phyloP scores from a whole-genome alignment of 1,284 basidiomycete genomes.

The Gymnopus androsaceus region DNA sequence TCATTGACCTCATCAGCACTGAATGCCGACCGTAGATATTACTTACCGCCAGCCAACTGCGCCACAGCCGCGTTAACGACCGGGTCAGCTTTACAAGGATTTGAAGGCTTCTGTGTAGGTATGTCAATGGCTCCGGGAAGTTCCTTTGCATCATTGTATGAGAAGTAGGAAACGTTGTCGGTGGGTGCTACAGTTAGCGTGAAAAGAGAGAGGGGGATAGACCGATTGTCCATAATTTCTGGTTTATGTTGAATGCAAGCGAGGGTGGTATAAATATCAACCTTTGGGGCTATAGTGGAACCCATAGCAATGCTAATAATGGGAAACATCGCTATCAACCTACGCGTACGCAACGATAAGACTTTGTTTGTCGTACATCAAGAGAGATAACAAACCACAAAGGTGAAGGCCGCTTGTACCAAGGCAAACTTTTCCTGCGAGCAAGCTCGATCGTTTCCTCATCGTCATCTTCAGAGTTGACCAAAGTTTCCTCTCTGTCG shows the following conservation, averaged over 20 bases:
- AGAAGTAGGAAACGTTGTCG: neutral
- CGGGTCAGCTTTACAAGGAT: constrained; percentile 68
- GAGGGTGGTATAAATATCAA: constrained; percentile 63
- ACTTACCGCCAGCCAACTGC: constrained; percentile 64
- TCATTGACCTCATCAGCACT: neutral
- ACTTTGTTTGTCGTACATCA: neutral
- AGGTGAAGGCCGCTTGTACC: constrained; percentile 71
- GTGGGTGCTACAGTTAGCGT: neutral
- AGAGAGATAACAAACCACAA: constrained; percentile 57
- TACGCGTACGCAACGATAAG: constrained; percentile 27
- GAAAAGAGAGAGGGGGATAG: constrained; percentile 10
- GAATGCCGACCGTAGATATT: constrained; percentile 23
- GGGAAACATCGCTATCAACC: constrained; percentile 59
- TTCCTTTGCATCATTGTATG: neutral
- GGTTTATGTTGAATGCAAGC: constrained; percentile 57
- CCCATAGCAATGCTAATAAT: constrained; percentile 54
- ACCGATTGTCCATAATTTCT: constrained; percentile 40
- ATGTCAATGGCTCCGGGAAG: constrained; percentile 11
- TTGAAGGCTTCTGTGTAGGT: constrained; percentile 12
- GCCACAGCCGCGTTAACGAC: constrained; percentile 74
- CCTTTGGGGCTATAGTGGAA: constrained; percentile 61
- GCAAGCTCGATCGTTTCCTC: constrained; percentile 30
- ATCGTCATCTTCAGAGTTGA: constrained; percentile 24
- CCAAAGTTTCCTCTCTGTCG: constrained; percentile 39
- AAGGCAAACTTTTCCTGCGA: constrained; percentile 43